phyloP scores from a whole-genome alignment of 2,329 filamentous ascomycete genomes.

The Fusarium brachygibbosum region DNA sequence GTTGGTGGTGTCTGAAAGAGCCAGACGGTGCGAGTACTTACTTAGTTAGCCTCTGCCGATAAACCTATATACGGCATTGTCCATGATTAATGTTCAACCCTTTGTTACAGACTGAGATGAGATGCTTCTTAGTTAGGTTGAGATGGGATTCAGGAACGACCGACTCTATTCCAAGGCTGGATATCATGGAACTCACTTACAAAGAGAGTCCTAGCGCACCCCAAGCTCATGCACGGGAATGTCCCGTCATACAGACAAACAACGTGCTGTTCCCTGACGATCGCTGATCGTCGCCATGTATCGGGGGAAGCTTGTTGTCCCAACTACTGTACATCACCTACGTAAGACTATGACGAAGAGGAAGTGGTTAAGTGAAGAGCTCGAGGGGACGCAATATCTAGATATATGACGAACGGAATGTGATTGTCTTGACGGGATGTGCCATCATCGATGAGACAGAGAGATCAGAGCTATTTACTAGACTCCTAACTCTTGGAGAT shows the following conservation, averaged over 20 bases:
- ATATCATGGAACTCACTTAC: constrained; percentile 28
- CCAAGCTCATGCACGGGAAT: constrained; percentile 12
- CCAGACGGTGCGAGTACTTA: neutral
- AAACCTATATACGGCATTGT: neutral
- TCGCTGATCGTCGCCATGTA: constrained; percentile 26
- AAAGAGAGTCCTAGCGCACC: constrained; percentile 15
- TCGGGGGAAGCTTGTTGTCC: constrained; percentile 28
- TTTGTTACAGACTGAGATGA: constrained; percentile 25
- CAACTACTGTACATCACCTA: constrained; percentile 23
- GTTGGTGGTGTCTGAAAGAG: constrained; percentile 6
- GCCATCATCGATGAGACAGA: constrained; percentile 40
- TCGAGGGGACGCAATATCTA: neutral
- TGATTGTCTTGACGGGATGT: constrained; percentile 38
- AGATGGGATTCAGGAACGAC: constrained; percentile 28
- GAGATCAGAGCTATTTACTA: constrained; percentile 29
- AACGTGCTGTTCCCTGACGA: constrained; percentile 38
- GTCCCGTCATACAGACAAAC: constrained; percentile 27
- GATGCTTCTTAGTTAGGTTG: constrained; percentile 18
- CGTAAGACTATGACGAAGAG: constrained; percentile 7
- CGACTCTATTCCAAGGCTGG: constrained; percentile 6
- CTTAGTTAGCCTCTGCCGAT: neutral
- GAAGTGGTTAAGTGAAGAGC: constrained; percentile 18
- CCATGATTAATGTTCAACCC: neutral
- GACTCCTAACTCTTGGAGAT: neutral
- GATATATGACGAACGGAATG: constrained; percentile 43